Evolutionary conservation across 2,329 filamentous ascomycete species (phyloP).

Genomic region (Chaetomium globosum): DNA sequence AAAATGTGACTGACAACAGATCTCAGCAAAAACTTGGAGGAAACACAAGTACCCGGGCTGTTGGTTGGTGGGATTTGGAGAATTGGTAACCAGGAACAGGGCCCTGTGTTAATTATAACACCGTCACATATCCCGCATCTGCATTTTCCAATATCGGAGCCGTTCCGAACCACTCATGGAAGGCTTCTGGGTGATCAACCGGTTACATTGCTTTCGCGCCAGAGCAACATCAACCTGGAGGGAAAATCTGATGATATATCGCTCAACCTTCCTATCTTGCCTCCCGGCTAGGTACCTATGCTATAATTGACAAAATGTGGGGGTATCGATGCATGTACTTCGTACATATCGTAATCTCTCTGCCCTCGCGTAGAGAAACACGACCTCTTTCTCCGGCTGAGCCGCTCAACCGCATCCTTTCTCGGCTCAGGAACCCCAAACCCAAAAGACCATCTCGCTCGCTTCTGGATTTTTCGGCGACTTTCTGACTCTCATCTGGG

Average conservation of each 20-base stretch:
- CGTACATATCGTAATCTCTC: slow-evolving; percentile 3
- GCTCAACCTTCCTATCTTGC: slow-evolving; percentile 7
- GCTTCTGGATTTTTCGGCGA: background rate
- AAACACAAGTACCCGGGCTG: background rate
- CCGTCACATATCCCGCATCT: slow-evolving; percentile 8
- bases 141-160: slow-evolving; percentile 10
- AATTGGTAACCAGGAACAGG: background rate
- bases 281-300: too few relatives aligned
- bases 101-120: slow-evolving; percentile 8
- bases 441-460: background rate
- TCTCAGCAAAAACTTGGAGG: background rate
- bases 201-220: slow-evolving; percentile 16
- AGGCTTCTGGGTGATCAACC: background rate
- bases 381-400: background rate
- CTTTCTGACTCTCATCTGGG: background rate
- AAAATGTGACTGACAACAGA: background rate
- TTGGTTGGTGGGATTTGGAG: slow-evolving; percentile 6
- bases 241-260: slow-evolving; percentile 5
- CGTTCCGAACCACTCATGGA: slow-evolving; percentile 10
- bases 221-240: slow-evolving; percentile 6
- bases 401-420: background rate
- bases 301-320: slow-evolving; percentile 16
- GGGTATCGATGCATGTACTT: slow-evolving; percentile 13
- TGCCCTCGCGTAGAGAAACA: background rate
- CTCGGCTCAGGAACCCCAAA: background rate